A percentile compares a stretch with the other conserved stretches of the same genome.
phyloP scores from a whole-genome alignment of 2,329 filamentous ascomycete genomes.

The Emmonsiellopsis sp. region DNA sequence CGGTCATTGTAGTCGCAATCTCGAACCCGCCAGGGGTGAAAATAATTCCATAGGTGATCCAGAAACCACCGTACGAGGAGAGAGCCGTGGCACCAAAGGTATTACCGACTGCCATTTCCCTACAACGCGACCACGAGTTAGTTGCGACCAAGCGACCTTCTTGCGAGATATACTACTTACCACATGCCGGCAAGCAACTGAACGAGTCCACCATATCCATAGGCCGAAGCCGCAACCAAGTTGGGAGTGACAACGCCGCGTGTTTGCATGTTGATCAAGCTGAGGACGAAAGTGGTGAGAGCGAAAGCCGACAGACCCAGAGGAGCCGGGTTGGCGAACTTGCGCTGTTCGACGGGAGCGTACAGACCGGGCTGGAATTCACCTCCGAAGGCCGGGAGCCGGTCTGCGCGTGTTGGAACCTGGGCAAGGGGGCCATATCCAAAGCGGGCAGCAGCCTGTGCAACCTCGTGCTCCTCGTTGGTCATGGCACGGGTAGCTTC shows the following conservation, averaged over 20 bases:
- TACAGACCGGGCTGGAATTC: conserved; percentile 63
- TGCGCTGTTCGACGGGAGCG: conserved; percentile 54
- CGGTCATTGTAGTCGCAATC: conserved; percentile 42
- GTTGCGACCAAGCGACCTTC: background rate
- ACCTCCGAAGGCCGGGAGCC: conserved; percentile 57
- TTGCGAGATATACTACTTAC: conserved; percentile 37
- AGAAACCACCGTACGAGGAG: conserved; percentile 76
- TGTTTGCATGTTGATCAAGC: conserved; percentile 60
- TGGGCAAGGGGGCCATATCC: conserved; percentile 44
- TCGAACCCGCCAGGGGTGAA: conserved; percentile 58
- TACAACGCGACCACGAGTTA: conserved; percentile 21
- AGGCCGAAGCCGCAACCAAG: conserved; percentile 59
- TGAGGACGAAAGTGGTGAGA: conserved; percentile 72
- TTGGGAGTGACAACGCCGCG: conserved; percentile 52
- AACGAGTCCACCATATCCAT: conserved; percentile 67
- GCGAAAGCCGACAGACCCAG: conserved; percentile 71
- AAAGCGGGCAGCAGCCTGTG: conserved; percentile 36
- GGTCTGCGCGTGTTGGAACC: conserved; percentile 35
- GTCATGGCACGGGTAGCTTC: conserved; percentile 23
- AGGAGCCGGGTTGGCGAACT: conserved; percentile 71
- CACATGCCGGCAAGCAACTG: conserved; percentile 81
- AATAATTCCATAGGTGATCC: conserved; percentile 66
- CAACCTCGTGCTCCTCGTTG: conserved; percentile 35
- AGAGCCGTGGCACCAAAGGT: conserved; percentile 76
- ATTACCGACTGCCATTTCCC: conserved; percentile 82